Evolutionary conservation across 1,139 yeast genomes (phyloP).

Genomic region (Diutina mesorugosa): DNA sequence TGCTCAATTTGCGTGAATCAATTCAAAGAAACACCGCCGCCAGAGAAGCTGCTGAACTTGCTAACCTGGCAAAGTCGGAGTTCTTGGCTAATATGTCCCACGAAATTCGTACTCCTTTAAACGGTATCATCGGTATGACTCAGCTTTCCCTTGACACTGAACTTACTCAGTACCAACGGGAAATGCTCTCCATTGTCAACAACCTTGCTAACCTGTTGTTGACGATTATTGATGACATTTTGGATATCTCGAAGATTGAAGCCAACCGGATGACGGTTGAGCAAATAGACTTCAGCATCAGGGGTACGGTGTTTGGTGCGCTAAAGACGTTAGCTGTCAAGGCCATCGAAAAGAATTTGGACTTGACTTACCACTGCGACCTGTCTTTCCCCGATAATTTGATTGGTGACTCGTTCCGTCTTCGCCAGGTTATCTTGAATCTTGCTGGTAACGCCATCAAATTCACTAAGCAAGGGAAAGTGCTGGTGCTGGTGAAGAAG

Average conservation of each 20-base stretch:
- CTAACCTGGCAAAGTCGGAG: constrained; percentile 84
- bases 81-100: constrained; percentile 87
- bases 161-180: constrained; percentile 78
- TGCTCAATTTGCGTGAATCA: constrained; percentile 71
- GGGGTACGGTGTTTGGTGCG: constrained; percentile 85
- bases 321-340: constrained; percentile 78
- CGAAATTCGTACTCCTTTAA: constrained; percentile 85
- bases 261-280: constrained; percentile 89
- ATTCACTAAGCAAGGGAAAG: constrained; percentile 73
- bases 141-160: constrained; percentile 80
- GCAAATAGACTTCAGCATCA: constrained; percentile 69
- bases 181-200: constrained; percentile 79
- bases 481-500: constrained; percentile 47
- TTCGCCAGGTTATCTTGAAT: constrained; percentile 73
- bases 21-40: constrained; percentile 89
- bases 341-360: constrained; percentile 75
- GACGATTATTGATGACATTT: constrained; percentile 77
- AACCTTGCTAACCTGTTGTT: constrained; percentile 72
- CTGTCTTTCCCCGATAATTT: constrained; percentile 77
- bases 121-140: constrained; percentile 89
- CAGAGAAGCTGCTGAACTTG: constrained; percentile 85
- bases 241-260: constrained; percentile 85
- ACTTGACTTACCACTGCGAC: constrained; percentile 70
- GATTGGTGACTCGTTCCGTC: constrained; percentile 77
- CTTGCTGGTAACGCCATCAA: constrained; percentile 83